Conservation (phyloP, 2,329 filamentous ascomycete species). For the Neocucurbitaria cava region DNA sequence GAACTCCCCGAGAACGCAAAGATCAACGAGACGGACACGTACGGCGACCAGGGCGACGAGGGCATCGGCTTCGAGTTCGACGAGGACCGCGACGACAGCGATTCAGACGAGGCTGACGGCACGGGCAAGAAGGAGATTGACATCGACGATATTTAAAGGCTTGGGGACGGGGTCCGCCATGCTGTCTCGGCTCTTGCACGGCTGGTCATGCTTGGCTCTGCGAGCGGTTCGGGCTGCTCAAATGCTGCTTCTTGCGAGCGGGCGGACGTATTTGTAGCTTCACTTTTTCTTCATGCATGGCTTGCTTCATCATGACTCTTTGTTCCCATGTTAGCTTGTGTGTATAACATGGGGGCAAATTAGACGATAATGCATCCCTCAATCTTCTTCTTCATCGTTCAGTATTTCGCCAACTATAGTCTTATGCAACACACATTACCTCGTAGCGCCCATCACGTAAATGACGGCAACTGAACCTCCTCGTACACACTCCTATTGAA, state of each 20-base stretch:
- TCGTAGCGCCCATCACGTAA: conserved; percentile 6
- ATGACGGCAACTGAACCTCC: conserved; percentile 33
- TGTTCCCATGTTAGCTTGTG: background rate
- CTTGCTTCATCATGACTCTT: background rate
- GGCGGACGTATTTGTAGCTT: conserved; percentile 37
- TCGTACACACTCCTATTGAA: conserved; percentile 70
- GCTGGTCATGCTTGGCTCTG: conserved; percentile 26
- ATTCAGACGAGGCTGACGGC: conserved; percentile 59
- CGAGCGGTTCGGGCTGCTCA: conserved; percentile 42
- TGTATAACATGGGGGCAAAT: background rate
- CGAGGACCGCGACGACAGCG: conserved; percentile 76
- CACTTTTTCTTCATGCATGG: background rate
- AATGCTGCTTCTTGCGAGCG: conserved; percentile 50
- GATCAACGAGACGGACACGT: conserved; percentile 99
- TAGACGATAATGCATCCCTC: background rate
- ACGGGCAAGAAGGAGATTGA: conserved; percentile 82
- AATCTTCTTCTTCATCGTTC: background rate
- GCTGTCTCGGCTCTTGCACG: conserved; percentile 38
- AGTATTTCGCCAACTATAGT: background rate
- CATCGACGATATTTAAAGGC: conserved; percentile 84
- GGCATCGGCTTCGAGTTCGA: conserved; percentile 98
- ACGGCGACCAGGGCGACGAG: conserved; percentile 87
- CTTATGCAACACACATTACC: background rate
- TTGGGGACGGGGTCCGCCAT: conserved; percentile 42
- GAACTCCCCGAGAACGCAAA: conserved; percentile 97